Evolutionary conservation across 768 basidiomycete species (phyloP).

Genomic region (Mycena latifolia): DNA sequence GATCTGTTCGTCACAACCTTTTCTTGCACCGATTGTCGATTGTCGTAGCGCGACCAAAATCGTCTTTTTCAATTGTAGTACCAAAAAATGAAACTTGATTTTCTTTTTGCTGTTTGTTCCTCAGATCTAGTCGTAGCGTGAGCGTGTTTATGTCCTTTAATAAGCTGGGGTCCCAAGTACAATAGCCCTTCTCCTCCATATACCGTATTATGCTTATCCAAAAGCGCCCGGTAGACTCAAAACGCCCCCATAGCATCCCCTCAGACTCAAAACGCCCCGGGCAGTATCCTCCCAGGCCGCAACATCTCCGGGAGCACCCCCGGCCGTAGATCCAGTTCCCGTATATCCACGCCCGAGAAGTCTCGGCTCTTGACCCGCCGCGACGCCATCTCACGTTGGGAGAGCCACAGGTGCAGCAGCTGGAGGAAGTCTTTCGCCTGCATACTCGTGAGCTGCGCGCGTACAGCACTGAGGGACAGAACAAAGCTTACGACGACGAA

Average conservation of each 20-base stretch:
- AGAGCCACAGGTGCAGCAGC: constrained; percentile 75
- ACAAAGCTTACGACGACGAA: constrained; percentile 70
- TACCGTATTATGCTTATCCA: no score
- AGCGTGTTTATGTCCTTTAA: no score
- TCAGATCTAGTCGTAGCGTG: no score
- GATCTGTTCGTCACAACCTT: constrained; percentile 2
- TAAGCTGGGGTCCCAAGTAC: no score
- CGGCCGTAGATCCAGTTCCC: constrained; percentile 72
- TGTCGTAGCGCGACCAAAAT: constrained; percentile 21
- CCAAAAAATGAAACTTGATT: constrained; percentile 20
- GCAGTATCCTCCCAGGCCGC: neutral
- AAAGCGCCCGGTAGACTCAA: no score
- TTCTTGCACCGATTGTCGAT: constrained; percentile 12
- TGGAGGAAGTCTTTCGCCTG: constrained; percentile 79
- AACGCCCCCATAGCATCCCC: no score
- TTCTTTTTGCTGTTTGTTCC: neutral
- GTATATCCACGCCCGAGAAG: constrained; percentile 79
- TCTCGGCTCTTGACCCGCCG: constrained; percentile 76
- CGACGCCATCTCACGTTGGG: constrained; percentile 78
- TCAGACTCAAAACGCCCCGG: neutral
- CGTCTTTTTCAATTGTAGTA: constrained; percentile 13
- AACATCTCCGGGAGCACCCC: constrained; percentile 7
- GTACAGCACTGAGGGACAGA: neutral
- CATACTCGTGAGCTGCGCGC: neutral
- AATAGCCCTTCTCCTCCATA: no score